Conservation (phyloP, 306 rosid genomes). For the Parietaria judaica region DNA sequence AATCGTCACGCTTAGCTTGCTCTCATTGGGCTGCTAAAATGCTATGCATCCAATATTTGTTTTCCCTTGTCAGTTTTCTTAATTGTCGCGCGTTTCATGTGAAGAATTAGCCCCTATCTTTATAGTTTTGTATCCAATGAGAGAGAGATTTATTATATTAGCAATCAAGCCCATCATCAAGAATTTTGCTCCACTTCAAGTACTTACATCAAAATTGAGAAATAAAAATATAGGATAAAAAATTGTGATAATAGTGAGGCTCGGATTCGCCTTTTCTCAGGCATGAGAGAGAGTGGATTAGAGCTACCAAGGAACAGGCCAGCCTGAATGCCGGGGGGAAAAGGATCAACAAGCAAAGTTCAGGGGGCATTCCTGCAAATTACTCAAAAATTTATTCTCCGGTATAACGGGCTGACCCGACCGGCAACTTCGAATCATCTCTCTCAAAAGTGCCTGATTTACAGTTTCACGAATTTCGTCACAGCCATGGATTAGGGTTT, state of each 20-base stretch:
- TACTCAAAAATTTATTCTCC: background rate
- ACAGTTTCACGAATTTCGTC: background rate
- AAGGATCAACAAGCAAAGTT: background rate
- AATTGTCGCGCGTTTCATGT: too few species aligned
- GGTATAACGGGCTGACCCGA: slow-evolving; percentile 31
- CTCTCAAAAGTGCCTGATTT: background rate
- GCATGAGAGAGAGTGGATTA: background rate
- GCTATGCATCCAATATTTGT: too few species aligned
- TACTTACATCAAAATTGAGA: too few species aligned
- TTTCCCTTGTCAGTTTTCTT: too few species aligned
- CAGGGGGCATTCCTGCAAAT: too few species aligned
- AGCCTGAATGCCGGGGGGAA: background rate
- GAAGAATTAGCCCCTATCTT: too few species aligned
- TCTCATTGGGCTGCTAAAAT: slow-evolving; percentile 4
- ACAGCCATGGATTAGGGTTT: background rate
- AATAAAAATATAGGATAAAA: too few species aligned
- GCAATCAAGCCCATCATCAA: background rate
- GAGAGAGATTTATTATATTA: too few species aligned
- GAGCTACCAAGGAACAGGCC: slow-evolving; percentile 3
- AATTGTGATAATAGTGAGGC: background rate
- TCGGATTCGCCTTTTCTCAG: slow-evolving; percentile 14
- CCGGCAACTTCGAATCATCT: slow-evolving; percentile 13
- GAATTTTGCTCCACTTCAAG: too few species aligned
- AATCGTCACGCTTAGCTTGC: slow-evolving; percentile 20
- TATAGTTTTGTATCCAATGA: too few species aligned